Evolutionary conservation across 192 early-diverging fungal species (phyloP).

Genomic region (Coemansia sp.): DNA sequence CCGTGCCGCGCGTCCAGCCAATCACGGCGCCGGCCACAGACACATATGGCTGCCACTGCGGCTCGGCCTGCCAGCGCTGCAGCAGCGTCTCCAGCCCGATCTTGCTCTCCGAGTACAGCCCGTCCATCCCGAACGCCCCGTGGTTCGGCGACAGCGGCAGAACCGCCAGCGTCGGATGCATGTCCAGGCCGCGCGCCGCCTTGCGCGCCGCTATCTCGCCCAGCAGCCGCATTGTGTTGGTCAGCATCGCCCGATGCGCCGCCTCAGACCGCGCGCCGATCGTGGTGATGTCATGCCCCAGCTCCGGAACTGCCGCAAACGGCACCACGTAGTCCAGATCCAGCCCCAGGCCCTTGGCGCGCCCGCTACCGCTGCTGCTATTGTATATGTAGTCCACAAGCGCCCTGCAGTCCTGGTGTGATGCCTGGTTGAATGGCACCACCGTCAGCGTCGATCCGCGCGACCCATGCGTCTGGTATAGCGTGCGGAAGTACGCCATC

Average conservation of each 20-base stretch:
- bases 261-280: conserved; percentile 89
- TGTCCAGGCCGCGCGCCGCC: conserved; percentile 69
- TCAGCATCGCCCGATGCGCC: conserved; percentile 92
- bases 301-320: conserved; percentile 91
- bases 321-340: conserved; percentile 95
- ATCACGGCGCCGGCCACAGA: conserved; percentile 90
- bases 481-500: conserved; percentile 82
- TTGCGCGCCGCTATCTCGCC: conserved; percentile 86
- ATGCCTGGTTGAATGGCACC: conserved; percentile 94
- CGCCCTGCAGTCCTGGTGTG: conserved; percentile 76
- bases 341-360: conserved; percentile 70
- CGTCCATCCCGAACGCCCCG: conserved; percentile 90
- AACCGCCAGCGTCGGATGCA: conserved; percentile 84
- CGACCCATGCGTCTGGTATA: conserved; percentile 89
- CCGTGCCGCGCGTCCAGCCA: conserved; percentile 97
- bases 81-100: conserved; percentile 89
- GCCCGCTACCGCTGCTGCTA: conserved; percentile 56
- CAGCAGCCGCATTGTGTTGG: conserved; percentile 84
- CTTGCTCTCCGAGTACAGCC: conserved; percentile 94
- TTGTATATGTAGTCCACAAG: conserved; percentile 87
- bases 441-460: conserved; percentile 81
- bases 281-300: conserved; percentile 81
- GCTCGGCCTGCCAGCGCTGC: conserved; percentile 87
- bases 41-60: conserved; percentile 80
- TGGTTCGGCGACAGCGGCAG: conserved; percentile 96